Base-by-base conservation (phyloP, 305 asterid genomes). In the Fraxinus sp. region DNA sequence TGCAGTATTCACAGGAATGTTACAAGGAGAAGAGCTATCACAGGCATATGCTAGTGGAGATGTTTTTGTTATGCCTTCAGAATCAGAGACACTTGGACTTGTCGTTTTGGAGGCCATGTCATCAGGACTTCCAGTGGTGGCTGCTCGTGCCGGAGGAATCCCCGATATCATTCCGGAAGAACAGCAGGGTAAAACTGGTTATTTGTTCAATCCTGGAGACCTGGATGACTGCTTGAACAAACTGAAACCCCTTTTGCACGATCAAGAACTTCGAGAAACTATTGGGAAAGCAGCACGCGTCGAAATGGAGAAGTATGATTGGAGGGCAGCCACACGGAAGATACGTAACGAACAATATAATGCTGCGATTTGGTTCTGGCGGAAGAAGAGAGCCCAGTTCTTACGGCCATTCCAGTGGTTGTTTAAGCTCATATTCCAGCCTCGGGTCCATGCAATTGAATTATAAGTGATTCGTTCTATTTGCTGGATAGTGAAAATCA, bases 51-150 rank as follows among this genome's bases (percentile, higher is more conserved):
- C 99, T 49, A 94, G 99, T 35, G 98, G 99, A 20, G 99, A 96
- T 80, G 92, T 94, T 71, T 96, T 96, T 64, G 76, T 94, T n/a
- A 96, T 91, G 98, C 99, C 99, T 44, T 96, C 99, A 14, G 99
- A 96, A 80, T 96, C 99, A 0, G 99, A 96, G 85, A 96, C 99
- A 4, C 94, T 96, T 3, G 99, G 99, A 1, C 94, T 91, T 0
- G 99, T 96, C 0, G 98, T 96, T 2, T 79, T 96, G 82, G 99
- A 96, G 85, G 99, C 99, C 30, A 94, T 94, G 99, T 91, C 99
- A 1, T 93, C 99, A 0, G 99, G 99, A 8, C 92, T 96, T 57
- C 95, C 99, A 0, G 99, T 94, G 7, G 94, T 96, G 5, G 99
- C 94, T 66, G 98, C 95, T 28, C 95, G 98, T 64, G 99, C 99